A percentile compares a stretch with the other conserved stretches of the same genome.
Conservation (phyloP, 1,284 basidiomycete species). For the Chondrostereum purpureum region DNA sequence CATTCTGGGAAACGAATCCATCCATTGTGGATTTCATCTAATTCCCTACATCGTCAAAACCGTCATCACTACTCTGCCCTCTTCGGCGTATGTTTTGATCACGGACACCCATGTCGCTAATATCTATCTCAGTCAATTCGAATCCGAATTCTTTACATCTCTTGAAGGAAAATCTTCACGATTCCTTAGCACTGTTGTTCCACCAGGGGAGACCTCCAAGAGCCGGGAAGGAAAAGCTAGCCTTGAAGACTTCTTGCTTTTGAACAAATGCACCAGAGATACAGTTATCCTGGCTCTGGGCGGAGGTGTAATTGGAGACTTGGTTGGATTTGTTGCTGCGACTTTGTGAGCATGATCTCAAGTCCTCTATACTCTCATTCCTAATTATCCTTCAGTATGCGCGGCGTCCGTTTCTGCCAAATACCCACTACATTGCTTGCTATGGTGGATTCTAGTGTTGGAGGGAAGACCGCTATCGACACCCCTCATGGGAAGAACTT, state of each 20-base stretch:
- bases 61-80: slow-evolving; percentile 67
- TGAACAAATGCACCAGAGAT: slow-evolving; percentile 87
- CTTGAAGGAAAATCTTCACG: slow-evolving; percentile 40
- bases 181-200: slow-evolving; percentile 75
- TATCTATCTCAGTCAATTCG: slow-evolving; percentile 68
- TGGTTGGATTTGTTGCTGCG: slow-evolving; percentile 94
- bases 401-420: slow-evolving; percentile 79
- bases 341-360: slow-evolving; percentile 73
- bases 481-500: slow-evolving; percentile 95
- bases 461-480: slow-evolving; percentile 98
- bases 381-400: slow-evolving; percentile 49
- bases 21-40: slow-evolving; percentile 90
- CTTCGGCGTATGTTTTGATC: slow-evolving; percentile 89
- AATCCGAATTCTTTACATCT: slow-evolving; percentile 53
- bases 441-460: slow-evolving; percentile 98
- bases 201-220: slow-evolving; percentile 92
- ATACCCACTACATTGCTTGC: slow-evolving; percentile 95
- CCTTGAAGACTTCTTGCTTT: slow-evolving; percentile 91
- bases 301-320: slow-evolving; percentile 94
- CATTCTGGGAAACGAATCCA: slow-evolving; percentile 83
- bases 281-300: slow-evolving; percentile 92
- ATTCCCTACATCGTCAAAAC: slow-evolving; percentile 81
- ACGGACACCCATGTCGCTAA: slow-evolving; percentile 88
- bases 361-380: slow-evolving; percentile 1
- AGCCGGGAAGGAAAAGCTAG: slow-evolving; percentile 87